Percentiles rank a stretch among this genome's conserved stretches.
These are phyloP conservation scores for Phytophthora macrochlamydospora DNA, from an alignment of 352 stramenopile species.

Conservation along the genomic window DNA sequence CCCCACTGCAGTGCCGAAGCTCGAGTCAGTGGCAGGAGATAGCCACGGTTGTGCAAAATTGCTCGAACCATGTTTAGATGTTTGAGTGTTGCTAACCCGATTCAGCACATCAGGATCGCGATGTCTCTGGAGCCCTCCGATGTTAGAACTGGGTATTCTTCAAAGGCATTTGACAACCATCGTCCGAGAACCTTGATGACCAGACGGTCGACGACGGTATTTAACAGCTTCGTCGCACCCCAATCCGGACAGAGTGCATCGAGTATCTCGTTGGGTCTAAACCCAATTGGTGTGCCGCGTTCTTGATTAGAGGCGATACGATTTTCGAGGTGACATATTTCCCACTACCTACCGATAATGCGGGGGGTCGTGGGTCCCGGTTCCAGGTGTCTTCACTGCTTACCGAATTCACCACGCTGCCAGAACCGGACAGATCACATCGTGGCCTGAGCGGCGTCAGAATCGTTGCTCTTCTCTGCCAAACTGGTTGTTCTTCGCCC, in stretches of 20 bases:
- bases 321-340: neutral
- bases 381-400: neutral
- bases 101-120: neutral
- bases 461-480: neutral
- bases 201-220: neutral
- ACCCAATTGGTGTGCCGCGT: neutral
- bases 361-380: neutral
- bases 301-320: neutral
- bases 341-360: neutral
- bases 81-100: neutral
- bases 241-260: neutral
- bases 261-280: neutral
- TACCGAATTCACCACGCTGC: conserved; percentile 1
- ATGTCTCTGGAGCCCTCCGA: neutral
- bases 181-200: neutral
- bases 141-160: conserved; percentile 4
- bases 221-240: conserved; percentile 1
- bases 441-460: neutral
- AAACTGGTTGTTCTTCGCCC: conserved; percentile 17
- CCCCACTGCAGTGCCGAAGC: too few species aligned
- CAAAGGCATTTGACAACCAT: conserved; percentile 4
- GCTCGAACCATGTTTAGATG: too few species aligned
- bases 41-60: too few species aligned
- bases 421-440: neutral
- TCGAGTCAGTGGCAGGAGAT: too few species aligned